Percentiles rank a stretch among this genome's conserved stretches.
These are phyloP conservation scores for Solanum appendiculatum DNA, from an alignment of 257 asterid species.

Conservation along the genomic window DNA sequence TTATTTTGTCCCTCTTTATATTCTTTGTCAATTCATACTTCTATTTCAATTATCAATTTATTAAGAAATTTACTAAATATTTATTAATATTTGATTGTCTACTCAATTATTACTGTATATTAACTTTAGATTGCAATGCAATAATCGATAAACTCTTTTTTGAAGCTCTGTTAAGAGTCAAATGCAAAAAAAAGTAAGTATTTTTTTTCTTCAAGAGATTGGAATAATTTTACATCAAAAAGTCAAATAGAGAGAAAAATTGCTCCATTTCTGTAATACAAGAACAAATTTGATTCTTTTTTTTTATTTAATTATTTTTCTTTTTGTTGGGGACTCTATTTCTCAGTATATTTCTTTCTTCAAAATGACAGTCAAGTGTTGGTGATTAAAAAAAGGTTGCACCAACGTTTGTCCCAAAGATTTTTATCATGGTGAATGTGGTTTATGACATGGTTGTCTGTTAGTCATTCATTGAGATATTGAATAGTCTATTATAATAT, in stretches of 20 bases:
- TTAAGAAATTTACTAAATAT: background rate
- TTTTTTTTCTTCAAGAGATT: background rate
- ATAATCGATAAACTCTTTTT: background rate
- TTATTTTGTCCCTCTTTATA: background rate
- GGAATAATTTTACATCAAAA: background rate
- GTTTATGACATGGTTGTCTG: background rate
- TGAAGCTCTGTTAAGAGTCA: background rate
- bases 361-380: background rate
- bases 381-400: background rate
- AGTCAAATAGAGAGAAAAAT: background rate
- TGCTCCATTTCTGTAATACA: background rate
- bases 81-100: background rate
- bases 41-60: background rate
- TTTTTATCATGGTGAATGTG: background rate
- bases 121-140: background rate
- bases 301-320: background rate
- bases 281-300: background rate
- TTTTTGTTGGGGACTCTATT: background rate
- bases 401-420: background rate
- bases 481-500: background rate
- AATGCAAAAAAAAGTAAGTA: background rate
- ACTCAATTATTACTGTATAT: background rate
- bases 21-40: background rate
- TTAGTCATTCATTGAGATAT: background rate
- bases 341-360: constrained; percentile 3